These are phyloP conservation scores for Solanum hybrid DNA, from an alignment of 305 asterid genomes.

Conservation along the genomic window DNA sequence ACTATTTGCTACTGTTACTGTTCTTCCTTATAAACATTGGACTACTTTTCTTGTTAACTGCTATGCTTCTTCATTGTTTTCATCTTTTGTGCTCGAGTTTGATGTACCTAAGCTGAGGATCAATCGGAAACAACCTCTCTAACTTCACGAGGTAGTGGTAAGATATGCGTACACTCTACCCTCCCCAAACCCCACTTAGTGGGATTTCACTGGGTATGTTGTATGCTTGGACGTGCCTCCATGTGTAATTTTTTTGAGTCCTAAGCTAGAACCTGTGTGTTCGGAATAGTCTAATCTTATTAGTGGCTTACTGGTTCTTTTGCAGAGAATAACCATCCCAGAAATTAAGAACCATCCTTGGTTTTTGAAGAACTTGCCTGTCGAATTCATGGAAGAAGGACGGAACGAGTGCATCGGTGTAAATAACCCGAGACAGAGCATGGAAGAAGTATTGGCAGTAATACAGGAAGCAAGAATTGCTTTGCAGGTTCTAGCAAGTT, in stretches of 20 bases:
- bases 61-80: no score
- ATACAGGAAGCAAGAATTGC: constrained; percentile 53
- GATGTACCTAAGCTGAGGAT: no score
- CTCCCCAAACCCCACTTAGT: no score
- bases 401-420: not conserved
- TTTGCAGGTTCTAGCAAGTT: constrained; percentile 8
- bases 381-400: constrained; percentile 27
- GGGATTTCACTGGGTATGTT: no score
- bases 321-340: constrained; percentile 66
- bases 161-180: no score
- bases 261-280: not conserved
- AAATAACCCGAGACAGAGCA: constrained; percentile 25
- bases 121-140: no score
- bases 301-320: not conserved
- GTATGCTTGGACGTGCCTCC: not conserved
- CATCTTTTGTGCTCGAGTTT: no score
- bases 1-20: no score
- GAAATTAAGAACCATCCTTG: constrained; percentile 71
- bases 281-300: not conserved
- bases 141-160: no score
- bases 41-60: no score
- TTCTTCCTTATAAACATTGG: no score
- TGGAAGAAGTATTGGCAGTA: constrained; percentile 49
- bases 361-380: constrained; percentile 49
- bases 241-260: not conserved